phyloP scores from a whole-genome alignment of 768 basidiomycete genomes.

The Gyrodon lividus region DNA sequence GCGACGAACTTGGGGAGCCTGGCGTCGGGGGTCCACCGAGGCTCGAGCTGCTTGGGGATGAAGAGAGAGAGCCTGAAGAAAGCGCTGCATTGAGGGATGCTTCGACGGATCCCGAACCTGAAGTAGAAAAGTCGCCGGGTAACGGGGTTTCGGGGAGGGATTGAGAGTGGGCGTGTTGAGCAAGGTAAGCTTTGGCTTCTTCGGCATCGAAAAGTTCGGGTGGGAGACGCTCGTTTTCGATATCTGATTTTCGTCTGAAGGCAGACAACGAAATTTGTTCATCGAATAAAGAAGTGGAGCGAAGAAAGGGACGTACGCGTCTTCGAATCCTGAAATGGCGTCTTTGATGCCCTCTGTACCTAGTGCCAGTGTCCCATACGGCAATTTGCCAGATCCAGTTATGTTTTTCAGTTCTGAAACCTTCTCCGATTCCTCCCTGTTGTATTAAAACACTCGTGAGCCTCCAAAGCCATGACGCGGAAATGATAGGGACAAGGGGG shows the following conservation, averaged over 20 bases:
- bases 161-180: slow-evolving; percentile 30
- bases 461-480: neutral
- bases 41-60: slow-evolving; percentile 23
- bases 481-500: neutral
- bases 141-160: slow-evolving; percentile 56
- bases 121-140: slow-evolving; percentile 40
- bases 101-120: slow-evolving; percentile 43
- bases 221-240: slow-evolving; percentile 98
- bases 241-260: slow-evolving; percentile 91
- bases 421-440: slow-evolving; percentile 94
- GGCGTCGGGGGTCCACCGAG: slow-evolving; percentile 17
- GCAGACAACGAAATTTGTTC: neutral
- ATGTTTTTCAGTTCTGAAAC: slow-evolving; percentile 96
- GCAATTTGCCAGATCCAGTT: slow-evolving; percentile 71
- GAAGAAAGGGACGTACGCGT: slow-evolving; percentile 68
- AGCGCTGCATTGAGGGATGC: slow-evolving; percentile 38
- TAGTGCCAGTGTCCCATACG: slow-evolving; percentile 79
- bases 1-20: slow-evolving; percentile 45
- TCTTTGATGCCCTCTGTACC: slow-evolving; percentile 96
- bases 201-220: slow-evolving; percentile 87
- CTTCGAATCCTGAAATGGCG: slow-evolving; percentile 89
- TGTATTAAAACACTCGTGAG: neutral
- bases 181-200: slow-evolving; percentile 65
- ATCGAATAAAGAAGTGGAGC: neutral
- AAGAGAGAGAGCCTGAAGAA: slow-evolving; percentile 24